Evolutionary conservation across 805 yeast species (phyloP).

Genomic region (Saccharomycopsis olivae): DNA sequence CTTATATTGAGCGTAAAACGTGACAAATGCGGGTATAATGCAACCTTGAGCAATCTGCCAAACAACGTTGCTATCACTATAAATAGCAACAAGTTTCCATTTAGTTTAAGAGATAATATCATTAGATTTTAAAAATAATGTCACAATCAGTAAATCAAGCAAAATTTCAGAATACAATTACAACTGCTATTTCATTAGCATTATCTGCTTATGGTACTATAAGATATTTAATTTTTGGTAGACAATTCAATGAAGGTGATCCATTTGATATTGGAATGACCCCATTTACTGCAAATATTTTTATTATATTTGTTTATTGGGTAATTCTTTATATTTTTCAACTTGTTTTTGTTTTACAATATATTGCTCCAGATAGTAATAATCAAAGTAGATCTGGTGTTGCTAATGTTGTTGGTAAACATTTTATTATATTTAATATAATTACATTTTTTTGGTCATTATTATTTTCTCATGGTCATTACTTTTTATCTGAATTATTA

Average conservation of each 20-base stretch:
- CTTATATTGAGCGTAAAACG: too few species aligned
- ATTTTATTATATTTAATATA: slow-evolving; percentile 53
- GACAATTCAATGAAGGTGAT: slow-evolving; percentile 25
- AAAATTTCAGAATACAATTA: background rate
- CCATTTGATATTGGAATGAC: slow-evolving; percentile 46
- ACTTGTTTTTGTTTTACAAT: slow-evolving; percentile 36
- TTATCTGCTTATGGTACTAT: slow-evolving; percentile 41
- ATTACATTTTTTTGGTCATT: slow-evolving; percentile 53
- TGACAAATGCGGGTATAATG: too few species aligned
- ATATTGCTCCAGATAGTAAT: slow-evolving; percentile 28
- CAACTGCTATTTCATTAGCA: background rate
- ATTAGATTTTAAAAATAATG: too few species aligned
- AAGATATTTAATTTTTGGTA: slow-evolving; percentile 46
- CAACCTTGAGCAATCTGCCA: too few species aligned
- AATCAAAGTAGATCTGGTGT: slow-evolving; percentile 21
- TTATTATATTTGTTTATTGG: slow-evolving; percentile 50
- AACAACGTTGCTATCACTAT: too few species aligned
- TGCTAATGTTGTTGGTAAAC: slow-evolving; percentile 40
- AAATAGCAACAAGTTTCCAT: too few species aligned
- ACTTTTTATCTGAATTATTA: slow-evolving; percentile 47
- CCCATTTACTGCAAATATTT: slow-evolving; percentile 54
- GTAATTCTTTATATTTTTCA: slow-evolving; percentile 42
- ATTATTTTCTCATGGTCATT: slow-evolving; percentile 49
- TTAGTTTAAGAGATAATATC: too few species aligned
- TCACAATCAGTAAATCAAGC: too few species aligned